Base-by-base conservation (phyloP, 2,329 filamentous ascomycete genomes). In the Dothistroma pini region DNA sequence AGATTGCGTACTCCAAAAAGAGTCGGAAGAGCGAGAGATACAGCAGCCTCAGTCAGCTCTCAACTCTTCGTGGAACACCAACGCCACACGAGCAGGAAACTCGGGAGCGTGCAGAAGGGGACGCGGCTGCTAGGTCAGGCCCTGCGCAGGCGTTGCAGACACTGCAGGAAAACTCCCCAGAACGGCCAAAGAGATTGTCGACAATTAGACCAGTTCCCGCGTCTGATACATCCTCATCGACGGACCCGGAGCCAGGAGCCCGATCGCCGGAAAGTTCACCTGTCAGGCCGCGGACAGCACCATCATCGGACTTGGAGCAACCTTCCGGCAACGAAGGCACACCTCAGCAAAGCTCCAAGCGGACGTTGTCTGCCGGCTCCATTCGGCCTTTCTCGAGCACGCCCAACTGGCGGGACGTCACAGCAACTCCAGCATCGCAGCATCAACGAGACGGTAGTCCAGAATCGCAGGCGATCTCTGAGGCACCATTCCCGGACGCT, bases 1-100 rank as follows among this genome's bases (percentile, higher is more conserved):
- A 70, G 50, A 67, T 66, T 61, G 60, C 62, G 31, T 63, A 64
- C 54, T 63, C 58, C 34, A 63, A 57, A 56, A 65, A 61, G 60
- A 59, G 64, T 54, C 60, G 55, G 6, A 59, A 67, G 47, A 68
- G 65, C 41, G 62, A 68, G 34, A 63, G 70, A 57, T 63, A 68
- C 41, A 74, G 71, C 47, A 64, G 69, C 54, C 60, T 69, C 38
- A 74, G 71, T 53, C 57, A 66, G 44, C 64, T 68, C 16, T 71
- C 71, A 5, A 72, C 71, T 29, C 61, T 73, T 58, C 64, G 66
- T 60, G 65, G 66, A 16, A 71, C 70, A 34, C 69, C 70, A 10
- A 69, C 70, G n/a, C 69, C 69, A 22, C 60, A 63, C 50, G 70
- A 71, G 32, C 52, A 63, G 58, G 68, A 70, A 31, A 61, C 60